These are phyloP conservation scores for Fraxinus albicans DNA, from an alignment of 305 asterid genomes.

Conservation along the genomic window DNA sequence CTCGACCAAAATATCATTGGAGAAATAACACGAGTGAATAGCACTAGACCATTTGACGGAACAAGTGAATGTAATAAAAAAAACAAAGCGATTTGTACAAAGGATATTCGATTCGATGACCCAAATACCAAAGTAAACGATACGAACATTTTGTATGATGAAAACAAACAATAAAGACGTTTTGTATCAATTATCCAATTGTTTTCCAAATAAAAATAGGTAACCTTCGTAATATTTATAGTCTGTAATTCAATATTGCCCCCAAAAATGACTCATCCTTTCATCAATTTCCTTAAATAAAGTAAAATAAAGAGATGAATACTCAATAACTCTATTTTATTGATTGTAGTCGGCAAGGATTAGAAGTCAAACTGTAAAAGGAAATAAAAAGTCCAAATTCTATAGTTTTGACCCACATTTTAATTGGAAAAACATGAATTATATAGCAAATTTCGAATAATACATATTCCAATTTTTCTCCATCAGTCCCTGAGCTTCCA, in stretches of 20 bases:
- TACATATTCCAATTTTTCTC: not conserved
- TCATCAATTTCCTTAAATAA: too few species aligned
- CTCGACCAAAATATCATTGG: not conserved
- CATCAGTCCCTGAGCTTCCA: not conserved
- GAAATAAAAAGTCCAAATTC: not conserved
- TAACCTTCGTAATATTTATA: not conserved
- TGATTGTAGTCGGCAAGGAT: not conserved
- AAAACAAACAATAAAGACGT: not conserved
- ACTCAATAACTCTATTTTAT: not conserved
- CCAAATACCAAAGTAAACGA: not conserved
- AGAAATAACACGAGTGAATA: too few species aligned
- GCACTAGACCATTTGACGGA: too few species aligned
- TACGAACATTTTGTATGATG: not conserved
- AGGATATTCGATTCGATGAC: not conserved
- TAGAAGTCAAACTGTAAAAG: not conserved
- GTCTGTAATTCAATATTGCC: not conserved
- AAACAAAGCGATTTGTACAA: not conserved
- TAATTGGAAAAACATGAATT: not conserved
- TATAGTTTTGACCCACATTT: not conserved
- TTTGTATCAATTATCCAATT: not conserved
- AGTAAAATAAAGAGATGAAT: not conserved
- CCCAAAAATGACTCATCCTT: not conserved
- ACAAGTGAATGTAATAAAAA: not conserved
- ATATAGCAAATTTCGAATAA: not conserved
- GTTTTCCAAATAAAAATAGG: not conserved